phyloP scores from a whole-genome alignment of 805 yeast species.

The Starmerella roubikii region DNA sequence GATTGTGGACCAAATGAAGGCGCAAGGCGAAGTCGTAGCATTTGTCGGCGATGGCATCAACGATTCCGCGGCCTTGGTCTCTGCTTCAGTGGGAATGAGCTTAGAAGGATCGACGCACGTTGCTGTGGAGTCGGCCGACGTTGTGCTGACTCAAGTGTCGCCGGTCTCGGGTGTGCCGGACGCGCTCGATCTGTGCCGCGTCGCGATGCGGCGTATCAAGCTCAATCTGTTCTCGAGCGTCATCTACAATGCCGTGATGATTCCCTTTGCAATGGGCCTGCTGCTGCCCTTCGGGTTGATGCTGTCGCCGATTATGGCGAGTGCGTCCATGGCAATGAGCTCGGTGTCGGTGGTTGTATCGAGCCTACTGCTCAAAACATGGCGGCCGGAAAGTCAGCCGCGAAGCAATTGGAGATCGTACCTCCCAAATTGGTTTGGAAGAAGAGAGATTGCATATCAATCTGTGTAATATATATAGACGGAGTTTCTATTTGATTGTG shows the following conservation, averaged over 20 bases:
- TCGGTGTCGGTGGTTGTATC: constrained; percentile 79
- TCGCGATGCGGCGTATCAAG: constrained; percentile 64
- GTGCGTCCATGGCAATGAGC: constrained; percentile 86
- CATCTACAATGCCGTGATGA: constrained; percentile 70
- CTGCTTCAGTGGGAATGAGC: constrained; percentile 82
- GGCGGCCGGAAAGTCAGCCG: constrained; percentile 22
- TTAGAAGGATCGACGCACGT: constrained; percentile 88
- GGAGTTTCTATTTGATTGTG: no score
- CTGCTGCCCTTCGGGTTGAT: constrained; percentile 59
- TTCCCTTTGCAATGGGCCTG: constrained; percentile 92
- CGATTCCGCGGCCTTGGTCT: constrained; percentile 90
- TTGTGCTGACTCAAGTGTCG: constrained; percentile 42
- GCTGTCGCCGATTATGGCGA: constrained; percentile 80
- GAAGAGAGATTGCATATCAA: no score
- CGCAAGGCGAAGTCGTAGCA: constrained; percentile 47
- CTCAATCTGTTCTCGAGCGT: constrained; percentile 76
- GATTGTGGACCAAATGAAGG: constrained; percentile 35
- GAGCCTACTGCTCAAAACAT: constrained; percentile 58
- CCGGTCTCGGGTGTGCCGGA: constrained; percentile 33
- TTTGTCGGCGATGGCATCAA: constrained; percentile 97
- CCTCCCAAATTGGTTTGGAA: no score
- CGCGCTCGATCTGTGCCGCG: constrained; percentile 49
- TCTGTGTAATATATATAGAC: no score
- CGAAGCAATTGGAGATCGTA: no score
- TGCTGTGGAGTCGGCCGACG: constrained; percentile 93